Evolutionary conservation across 75 land plant genomes (phyloP).

Genomic region (Sequoia sempervirens): DNA sequence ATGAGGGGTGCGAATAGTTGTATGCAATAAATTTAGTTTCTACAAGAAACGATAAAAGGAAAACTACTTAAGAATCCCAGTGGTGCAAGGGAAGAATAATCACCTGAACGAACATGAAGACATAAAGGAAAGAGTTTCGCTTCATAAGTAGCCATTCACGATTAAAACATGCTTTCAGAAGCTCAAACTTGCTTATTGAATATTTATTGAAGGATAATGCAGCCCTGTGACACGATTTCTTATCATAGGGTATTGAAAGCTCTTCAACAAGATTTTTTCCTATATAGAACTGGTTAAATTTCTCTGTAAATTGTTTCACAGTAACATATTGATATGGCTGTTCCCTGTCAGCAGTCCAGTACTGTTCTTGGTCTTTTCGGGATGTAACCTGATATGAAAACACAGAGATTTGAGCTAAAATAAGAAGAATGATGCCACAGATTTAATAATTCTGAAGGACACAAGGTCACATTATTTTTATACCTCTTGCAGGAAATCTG

Average conservation of each 20-base stretch:
- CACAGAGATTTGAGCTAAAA: background rate
- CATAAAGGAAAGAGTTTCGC: slow-evolving; percentile 39
- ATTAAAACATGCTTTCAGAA: slow-evolving; percentile 32
- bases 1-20: background rate
- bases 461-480: background rate
- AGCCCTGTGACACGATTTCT: slow-evolving; percentile 24
- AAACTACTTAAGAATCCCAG: background rate
- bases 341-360: slow-evolving; percentile 23
- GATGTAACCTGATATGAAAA: slow-evolving; percentile 33
- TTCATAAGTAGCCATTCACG: slow-evolving; percentile 44
- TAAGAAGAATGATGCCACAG: background rate
- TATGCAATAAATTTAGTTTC: background rate
- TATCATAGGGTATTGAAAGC: slow-evolving; percentile 24
- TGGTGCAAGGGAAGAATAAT: background rate
- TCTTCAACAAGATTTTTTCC: slow-evolving; percentile 24
- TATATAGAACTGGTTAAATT: slow-evolving; percentile 18
- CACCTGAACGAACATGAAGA: slow-evolving; percentile 46
- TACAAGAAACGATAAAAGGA: background rate
- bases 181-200: slow-evolving; percentile 27
- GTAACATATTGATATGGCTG: slow-evolving; percentile 35
- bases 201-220: slow-evolving; percentile 23
- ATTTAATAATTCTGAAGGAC: background rate
- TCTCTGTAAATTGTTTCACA: slow-evolving; percentile 33
- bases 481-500: slow-evolving; percentile 67
- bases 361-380: slow-evolving; percentile 57